These are phyloP conservation scores for Amylocystis lapponica DNA, from an alignment of 768 basidiomycete genomes.

Conservation along the genomic window DNA sequence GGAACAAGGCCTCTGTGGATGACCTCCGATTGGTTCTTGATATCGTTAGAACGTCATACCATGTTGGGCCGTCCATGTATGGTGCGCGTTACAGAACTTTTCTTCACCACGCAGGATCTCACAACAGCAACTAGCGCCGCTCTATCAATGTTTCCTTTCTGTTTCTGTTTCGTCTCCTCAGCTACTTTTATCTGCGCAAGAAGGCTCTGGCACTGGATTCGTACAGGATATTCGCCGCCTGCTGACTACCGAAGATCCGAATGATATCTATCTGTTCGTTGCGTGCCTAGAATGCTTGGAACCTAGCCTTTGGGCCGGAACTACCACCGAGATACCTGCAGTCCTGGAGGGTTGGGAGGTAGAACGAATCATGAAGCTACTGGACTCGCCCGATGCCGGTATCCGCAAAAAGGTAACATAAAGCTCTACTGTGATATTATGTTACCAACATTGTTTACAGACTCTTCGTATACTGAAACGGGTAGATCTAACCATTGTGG, in stretches of 20 bases:
- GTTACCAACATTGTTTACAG: slow-evolving; percentile 30
- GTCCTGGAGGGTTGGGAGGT: slow-evolving; percentile 71
- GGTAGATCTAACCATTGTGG: slow-evolving; percentile 55
- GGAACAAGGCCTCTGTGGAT: too few relatives aligned
- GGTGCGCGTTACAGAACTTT: slow-evolving; percentile 4
- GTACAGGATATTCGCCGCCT: slow-evolving; percentile 48
- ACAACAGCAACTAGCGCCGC: slow-evolving; percentile 7
- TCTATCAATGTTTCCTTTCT: slow-evolving; percentile 18
- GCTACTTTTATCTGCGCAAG: slow-evolving; percentile 9
- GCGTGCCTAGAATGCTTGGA: slow-evolving; percentile 56
- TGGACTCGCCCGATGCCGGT: slow-evolving; percentile 52
- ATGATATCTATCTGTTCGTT: slow-evolving; percentile 63
- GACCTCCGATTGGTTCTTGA: slow-evolving; percentile 10
- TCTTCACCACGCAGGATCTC: neutral
- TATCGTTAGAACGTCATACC: slow-evolving; percentile 9
- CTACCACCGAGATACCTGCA: slow-evolving; percentile 39
- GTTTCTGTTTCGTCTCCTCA: slow-evolving; percentile 3
- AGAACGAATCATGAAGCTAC: slow-evolving; percentile 59
- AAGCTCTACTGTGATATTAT: neutral
- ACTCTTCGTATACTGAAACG: slow-evolving; percentile 51
- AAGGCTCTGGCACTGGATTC: slow-evolving; percentile 15
- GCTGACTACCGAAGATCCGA: slow-evolving; percentile 50
- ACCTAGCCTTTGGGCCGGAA: slow-evolving; percentile 65
- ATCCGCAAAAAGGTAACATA: slow-evolving; percentile 55
- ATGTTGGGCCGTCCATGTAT: slow-evolving; percentile 1